Evolutionary conservation across 1,284 basidiomycete species (phyloP).

Genomic region (Cryptococcus sp.): DNA sequence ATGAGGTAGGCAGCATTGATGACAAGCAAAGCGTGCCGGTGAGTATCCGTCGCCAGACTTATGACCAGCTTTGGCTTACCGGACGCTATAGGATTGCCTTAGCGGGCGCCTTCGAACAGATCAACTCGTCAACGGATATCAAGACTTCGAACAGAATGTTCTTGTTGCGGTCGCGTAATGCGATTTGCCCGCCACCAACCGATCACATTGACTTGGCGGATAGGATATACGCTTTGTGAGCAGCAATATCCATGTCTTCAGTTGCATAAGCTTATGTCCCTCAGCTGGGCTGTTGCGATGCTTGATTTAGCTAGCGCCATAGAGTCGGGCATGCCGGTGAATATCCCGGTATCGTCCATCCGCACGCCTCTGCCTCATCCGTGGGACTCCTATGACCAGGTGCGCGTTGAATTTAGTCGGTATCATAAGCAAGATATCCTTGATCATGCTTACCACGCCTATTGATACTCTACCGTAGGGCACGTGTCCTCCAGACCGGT

Average conservation of each 20-base stretch:
- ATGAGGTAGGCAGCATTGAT: slow-evolving; percentile 6
- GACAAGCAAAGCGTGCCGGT: slow-evolving; percentile 5
- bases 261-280: background rate
- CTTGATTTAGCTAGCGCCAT: slow-evolving; percentile 12
- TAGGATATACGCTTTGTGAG: slow-evolving; percentile 22
- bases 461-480: too few species aligned
- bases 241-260: background rate
- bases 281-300: slow-evolving; percentile 20
- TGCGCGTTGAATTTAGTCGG: too few species aligned
- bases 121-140: slow-evolving; percentile 5
- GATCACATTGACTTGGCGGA: slow-evolving; percentile 18
- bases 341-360: slow-evolving; percentile 8
- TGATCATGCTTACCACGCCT: too few species aligned
- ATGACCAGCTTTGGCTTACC: background rate
- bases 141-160: background rate
- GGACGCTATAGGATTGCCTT: slow-evolving; percentile 6
- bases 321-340: slow-evolving; percentile 7
- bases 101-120: slow-evolving; percentile 9
- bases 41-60: background rate
- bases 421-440: too few species aligned
- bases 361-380: slow-evolving; percentile 17
- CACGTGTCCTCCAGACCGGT: slow-evolving; percentile 1
- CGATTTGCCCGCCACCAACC: background rate
- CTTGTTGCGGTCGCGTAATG: background rate
- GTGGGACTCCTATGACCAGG: slow-evolving; percentile 2